Evolutionary conservation across 495 filamentous ascomycete genomes (phyloP).

Genomic region (Corynascus novoguineensis): DNA sequence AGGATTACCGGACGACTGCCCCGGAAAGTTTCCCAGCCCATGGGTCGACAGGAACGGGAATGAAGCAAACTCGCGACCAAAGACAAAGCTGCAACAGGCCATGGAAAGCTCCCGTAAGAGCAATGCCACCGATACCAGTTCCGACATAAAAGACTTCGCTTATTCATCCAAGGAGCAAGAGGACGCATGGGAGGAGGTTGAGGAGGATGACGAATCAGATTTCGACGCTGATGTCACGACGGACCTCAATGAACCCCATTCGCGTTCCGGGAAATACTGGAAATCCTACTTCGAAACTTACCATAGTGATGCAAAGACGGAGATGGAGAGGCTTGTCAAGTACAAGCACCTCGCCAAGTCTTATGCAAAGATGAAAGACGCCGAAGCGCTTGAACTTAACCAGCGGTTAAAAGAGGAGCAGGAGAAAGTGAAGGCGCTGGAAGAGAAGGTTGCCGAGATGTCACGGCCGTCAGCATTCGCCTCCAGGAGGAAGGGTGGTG

Average conservation of each 20-base stretch:
- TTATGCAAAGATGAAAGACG: constrained; percentile 86
- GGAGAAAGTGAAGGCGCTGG: constrained; percentile 44
- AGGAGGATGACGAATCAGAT: constrained; percentile 33
- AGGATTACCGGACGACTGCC: constrained; percentile 47
- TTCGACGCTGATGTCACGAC: constrained; percentile 57
- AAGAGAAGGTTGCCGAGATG: constrained; percentile 57
- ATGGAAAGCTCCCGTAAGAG: constrained; percentile 41
- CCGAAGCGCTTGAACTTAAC: constrained; percentile 63
- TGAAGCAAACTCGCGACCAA: constrained; percentile 25
- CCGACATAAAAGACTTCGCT: constrained; percentile 20
- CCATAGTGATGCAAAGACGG: constrained; percentile 67
- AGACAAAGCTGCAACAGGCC: constrained; percentile 52
- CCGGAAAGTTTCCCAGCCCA: constrained; percentile 61
- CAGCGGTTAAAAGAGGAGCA: constrained; percentile 65
- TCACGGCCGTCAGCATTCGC: constrained; percentile 46
- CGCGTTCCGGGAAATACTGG: constrained; percentile 88
- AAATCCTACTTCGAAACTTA: constrained; percentile 84
- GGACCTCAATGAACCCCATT: constrained; percentile 74
- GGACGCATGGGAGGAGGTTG: constrained; percentile 41
- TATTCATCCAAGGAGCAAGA: constrained; percentile 28
- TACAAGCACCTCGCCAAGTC: constrained; percentile 80
- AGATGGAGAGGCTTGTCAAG: constrained; percentile 72
- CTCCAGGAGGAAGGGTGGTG: constrained; percentile 37
- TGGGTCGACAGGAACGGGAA: constrained; percentile 38
- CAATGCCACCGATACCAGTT: constrained; percentile 20